A percentile compares a stretch with the other conserved stretches of the same genome.
Evolutionary conservation across 805 yeast species (phyloP).

Genomic region (Spathaspora hagerdaliae): DNA sequence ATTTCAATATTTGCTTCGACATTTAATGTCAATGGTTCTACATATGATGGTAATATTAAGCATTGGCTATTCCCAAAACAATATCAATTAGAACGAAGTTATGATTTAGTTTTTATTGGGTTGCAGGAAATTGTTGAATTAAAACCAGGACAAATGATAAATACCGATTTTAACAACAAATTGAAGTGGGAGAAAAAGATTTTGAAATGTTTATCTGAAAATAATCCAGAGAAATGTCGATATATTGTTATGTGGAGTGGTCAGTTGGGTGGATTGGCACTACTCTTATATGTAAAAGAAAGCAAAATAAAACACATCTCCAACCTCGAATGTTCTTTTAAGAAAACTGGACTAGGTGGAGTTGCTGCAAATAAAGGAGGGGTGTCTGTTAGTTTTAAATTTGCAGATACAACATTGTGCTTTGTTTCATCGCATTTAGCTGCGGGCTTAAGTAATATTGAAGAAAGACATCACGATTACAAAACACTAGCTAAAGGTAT

Average conservation of each 20-base stretch:
- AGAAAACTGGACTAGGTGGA: slow-evolving; percentile 94
- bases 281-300: slow-evolving; percentile 63
- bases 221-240: slow-evolving; percentile 28
- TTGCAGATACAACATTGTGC: slow-evolving; percentile 68
- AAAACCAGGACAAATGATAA: slow-evolving; percentile 76
- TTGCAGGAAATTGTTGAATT: slow-evolving; percentile 83
- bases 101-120: slow-evolving; percentile 79
- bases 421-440: slow-evolving; percentile 87
- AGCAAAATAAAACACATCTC: slow-evolving; percentile 49
- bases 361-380: slow-evolving; percentile 83
- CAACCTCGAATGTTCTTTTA: slow-evolving; percentile 65
- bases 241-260: slow-evolving; percentile 66
- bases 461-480: slow-evolving; percentile 83
- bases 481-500: slow-evolving; percentile 71
- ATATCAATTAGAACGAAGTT: slow-evolving; percentile 22
- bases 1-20: slow-evolving; percentile 46
- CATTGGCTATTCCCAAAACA: slow-evolving; percentile 43
- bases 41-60: slow-evolving; percentile 37
- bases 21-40: slow-evolving; percentile 52
- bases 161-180: slow-evolving; percentile 62
- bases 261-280: slow-evolving; percentile 81
- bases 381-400: slow-evolving; percentile 61
- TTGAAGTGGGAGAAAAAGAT: slow-evolving; percentile 65
- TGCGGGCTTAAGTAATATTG: slow-evolving; percentile 80
- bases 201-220: slow-evolving; percentile 39